Percentiles rank a stretch among this genome's conserved stretches.
Evolutionary conservation across 345 rosid genomes (phyloP).

Genomic region (Pseudoturritis turrita): DNA sequence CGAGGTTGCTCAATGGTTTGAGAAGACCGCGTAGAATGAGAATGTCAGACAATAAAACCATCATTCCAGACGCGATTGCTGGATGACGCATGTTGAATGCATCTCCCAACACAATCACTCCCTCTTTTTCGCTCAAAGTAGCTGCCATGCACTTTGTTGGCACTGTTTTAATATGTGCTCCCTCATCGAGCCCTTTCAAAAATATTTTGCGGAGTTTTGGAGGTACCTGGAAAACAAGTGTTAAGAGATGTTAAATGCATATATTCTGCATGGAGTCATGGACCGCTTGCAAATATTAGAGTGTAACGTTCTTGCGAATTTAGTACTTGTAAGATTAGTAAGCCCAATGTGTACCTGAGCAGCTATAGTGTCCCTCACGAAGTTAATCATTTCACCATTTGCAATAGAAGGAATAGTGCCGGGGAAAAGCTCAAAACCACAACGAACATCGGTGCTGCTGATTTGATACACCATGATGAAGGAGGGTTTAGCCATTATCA

Average conservation of each 20-base stretch:
- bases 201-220: slow-evolving; percentile 35
- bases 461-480: slow-evolving; percentile 42
- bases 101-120: slow-evolving; percentile 51
- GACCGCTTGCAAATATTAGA: too few relatives aligned
- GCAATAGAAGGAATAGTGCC: slow-evolving; percentile 39
- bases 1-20: slow-evolving; percentile 31
- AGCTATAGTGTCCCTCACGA: slow-evolving; percentile 32
- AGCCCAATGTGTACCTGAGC: slow-evolving; percentile 30
- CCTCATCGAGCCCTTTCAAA: slow-evolving; percentile 37
- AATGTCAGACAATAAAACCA: slow-evolving; percentile 47
- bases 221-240: slow-evolving; percentile 6
- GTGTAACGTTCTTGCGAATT: too few relatives aligned
- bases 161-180: slow-evolving; percentile 35
- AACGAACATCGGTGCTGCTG: slow-evolving; percentile 47
- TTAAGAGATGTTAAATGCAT: too few relatives aligned
- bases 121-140: slow-evolving; percentile 39
- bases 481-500: slow-evolving; percentile 45
- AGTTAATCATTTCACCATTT: slow-evolving; percentile 42
- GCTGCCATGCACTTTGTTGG: slow-evolving; percentile 41
- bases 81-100: slow-evolving; percentile 59
- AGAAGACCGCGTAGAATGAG: slow-evolving; percentile 46
- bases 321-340: neutral
- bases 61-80: slow-evolving; percentile 49
- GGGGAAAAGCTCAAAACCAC: slow-evolving; percentile 40
- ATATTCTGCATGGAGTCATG: too few relatives aligned